phyloP scores from a whole-genome alignment of 164 flowering plant genomes.

The Umbilicus rupestris region DNA sequence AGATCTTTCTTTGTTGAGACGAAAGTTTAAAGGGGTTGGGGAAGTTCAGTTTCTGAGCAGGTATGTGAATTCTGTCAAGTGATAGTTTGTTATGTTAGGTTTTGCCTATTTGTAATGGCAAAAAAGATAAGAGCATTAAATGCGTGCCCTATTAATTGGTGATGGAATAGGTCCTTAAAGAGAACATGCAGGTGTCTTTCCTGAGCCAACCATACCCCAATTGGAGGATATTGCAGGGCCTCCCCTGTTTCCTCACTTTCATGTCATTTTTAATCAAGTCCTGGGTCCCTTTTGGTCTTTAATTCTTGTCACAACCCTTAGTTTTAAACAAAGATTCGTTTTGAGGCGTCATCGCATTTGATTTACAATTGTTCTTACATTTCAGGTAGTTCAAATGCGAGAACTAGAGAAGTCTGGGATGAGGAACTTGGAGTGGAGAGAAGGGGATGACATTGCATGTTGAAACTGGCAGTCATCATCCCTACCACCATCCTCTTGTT shows the following conservation, averaged over 20 bases:
- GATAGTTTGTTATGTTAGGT: conserved; percentile 1
- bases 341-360: neutral
- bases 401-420: neutral
- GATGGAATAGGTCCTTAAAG: conserved; percentile 15
- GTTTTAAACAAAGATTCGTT: neutral
- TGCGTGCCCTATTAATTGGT: neutral
- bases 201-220: conserved; percentile 23
- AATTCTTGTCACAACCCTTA: neutral
- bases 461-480: neutral
- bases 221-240: conserved; percentile 22
- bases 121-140: conserved; percentile 3
- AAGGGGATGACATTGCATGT: neutral
- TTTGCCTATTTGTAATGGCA: neutral
- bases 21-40: neutral
- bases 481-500: neutral
- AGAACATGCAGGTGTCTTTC: conserved; percentile 54
- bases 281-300: conserved; percentile 2
- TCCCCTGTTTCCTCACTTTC: conserved; percentile 20
- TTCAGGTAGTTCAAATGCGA: neutral
- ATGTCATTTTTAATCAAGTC: conserved; percentile 1
- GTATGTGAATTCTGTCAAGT: neutral
- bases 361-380: neutral
- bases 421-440: neutral
- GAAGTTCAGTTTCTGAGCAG: neutral
- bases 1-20: neutral